These are phyloP conservation scores for Globisporangium irregulare DNA, from an alignment of 352 stramenopile species.

Conservation along the genomic window DNA sequence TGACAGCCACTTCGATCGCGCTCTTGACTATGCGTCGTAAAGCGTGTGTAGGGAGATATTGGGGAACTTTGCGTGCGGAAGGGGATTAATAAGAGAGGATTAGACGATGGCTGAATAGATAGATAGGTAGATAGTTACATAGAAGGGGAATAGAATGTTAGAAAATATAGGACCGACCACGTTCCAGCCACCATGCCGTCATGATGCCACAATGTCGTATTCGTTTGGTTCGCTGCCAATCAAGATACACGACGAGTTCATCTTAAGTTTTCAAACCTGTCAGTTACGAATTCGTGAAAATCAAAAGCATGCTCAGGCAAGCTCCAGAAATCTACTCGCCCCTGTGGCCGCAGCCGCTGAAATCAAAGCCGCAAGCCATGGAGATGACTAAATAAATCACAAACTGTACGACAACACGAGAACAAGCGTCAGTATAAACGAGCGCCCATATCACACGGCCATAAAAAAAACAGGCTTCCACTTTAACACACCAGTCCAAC, in stretches of 20 bases:
- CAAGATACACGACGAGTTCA: background rate
- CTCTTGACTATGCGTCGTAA: slow-evolving; percentile 65
- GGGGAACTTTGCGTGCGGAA: background rate
- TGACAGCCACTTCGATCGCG: slow-evolving; percentile 69
- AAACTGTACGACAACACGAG: slow-evolving; percentile 31
- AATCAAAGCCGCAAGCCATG: slow-evolving; percentile 85
- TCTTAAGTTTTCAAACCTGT: background rate
- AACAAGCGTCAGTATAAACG: background rate
- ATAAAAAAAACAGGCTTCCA: background rate
- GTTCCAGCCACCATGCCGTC: background rate
- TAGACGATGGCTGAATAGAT: background rate
- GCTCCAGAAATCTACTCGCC: slow-evolving; percentile 24
- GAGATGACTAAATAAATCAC: slow-evolving; percentile 85
- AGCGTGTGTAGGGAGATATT: background rate
- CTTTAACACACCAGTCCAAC: slow-evolving; percentile 52
- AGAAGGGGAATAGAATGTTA: slow-evolving; percentile 5
- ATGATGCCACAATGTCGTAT: background rate
- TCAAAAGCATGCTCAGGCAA: background rate
- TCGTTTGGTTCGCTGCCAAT: background rate
- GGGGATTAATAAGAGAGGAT: too few species aligned
- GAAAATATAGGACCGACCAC: background rate
- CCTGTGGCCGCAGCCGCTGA: slow-evolving; percentile 74
- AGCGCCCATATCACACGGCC: background rate
- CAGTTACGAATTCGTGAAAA: background rate
- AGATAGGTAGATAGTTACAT: background rate